Evolutionary conservation across 768 basidiomycete species (phyloP), one percentile per base, ranked within the genome.

Genomic region (Rhizopogon rudus): DNA sequence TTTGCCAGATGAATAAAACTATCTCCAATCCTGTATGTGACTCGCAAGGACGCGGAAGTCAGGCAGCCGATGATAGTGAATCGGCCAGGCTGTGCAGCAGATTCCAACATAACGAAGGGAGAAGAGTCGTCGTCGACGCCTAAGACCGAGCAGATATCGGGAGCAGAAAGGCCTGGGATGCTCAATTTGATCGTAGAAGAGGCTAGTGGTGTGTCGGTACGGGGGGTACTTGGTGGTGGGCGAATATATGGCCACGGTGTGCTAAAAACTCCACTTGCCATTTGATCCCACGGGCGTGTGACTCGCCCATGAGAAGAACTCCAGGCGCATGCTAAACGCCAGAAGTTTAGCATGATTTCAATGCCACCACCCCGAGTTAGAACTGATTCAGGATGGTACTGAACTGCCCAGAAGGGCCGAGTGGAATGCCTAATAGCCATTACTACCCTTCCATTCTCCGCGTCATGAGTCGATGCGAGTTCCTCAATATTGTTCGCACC

Each of bases 311-410:
- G 66, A 10, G 66, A 61, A 37, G 60, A 63, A 3, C 76, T 72
- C 88, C 89, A 92, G 7, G 68, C 67, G 50, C 77, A 74, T 17
- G 88, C 84, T 17, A 90, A 73, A 22, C 69, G 67, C 88, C 88
- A 92, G 65, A 92, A 92, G 67, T 91, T 93, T 20, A 67, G 68
- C 54, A 92, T 59, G 14, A 91, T 81, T 54, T 84, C 78, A n/a
- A 78, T 62, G 1, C 90, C 90, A 6, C 86, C 87, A 2, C 78
- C 81, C 42, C 75, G 72, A 2, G 90, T 93, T 60, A 87, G 78
- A 3, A 88, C 81, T 4, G 91, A 93, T 65, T 93, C 91, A 6
- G 91, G 91, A 65, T 93, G 91, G 66, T 93, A 93, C 64, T 93
- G 91, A 22, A 93, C 91, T 3, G 87, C 90, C 86, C 88, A 93